These are phyloP conservation scores for Chalciporus pseudorubinellus DNA, from an alignment of 768 basidiomycete species.

Conservation along the genomic window DNA sequence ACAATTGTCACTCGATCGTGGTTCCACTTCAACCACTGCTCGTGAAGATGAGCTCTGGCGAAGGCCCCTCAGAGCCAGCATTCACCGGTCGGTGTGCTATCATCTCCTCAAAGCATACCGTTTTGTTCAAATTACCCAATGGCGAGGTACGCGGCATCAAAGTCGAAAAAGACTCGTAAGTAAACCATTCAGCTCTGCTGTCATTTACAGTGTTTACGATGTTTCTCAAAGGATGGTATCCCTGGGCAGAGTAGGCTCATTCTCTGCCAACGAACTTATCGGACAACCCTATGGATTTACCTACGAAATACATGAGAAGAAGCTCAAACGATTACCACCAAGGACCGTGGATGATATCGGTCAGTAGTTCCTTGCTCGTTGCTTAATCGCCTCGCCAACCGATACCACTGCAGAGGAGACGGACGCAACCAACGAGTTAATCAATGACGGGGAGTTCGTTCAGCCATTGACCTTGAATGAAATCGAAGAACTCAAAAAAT, in stretches of 20 bases:
- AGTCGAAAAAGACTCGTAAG: conserved; percentile 70
- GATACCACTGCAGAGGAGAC: conserved; percentile 72
- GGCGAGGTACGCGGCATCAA: conserved; percentile 76
- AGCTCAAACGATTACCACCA: conserved; percentile 59
- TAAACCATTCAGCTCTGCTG: conserved; percentile 3
- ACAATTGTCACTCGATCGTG: background rate
- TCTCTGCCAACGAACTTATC: conserved; percentile 73
- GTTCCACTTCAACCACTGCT: background rate
- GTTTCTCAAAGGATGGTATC: conserved; percentile 53
- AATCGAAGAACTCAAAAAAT: conserved; percentile 78
- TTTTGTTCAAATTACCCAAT: conserved; percentile 77
- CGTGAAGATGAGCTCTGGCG: conserved; percentile 14
- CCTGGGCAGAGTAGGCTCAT: conserved; percentile 85
- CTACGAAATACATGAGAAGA: conserved; percentile 80
- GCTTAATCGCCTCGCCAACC: conserved; percentile 2
- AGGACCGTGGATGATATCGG: conserved; percentile 77
- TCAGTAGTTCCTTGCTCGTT: conserved; percentile 30
- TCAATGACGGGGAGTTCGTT: conserved; percentile 81
- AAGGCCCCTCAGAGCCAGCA: conserved; percentile 6
- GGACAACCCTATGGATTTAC: conserved; percentile 84
- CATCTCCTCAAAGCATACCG: conserved; percentile 70
- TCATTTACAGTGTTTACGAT: background rate
- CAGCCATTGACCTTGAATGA: conserved; percentile 83
- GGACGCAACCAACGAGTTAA: conserved; percentile 94
- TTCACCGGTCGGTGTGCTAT: conserved; percentile 20